phyloP scores from a whole-genome alignment of 176 grass and related monocot genomes.

The Typha latifolia region DNA sequence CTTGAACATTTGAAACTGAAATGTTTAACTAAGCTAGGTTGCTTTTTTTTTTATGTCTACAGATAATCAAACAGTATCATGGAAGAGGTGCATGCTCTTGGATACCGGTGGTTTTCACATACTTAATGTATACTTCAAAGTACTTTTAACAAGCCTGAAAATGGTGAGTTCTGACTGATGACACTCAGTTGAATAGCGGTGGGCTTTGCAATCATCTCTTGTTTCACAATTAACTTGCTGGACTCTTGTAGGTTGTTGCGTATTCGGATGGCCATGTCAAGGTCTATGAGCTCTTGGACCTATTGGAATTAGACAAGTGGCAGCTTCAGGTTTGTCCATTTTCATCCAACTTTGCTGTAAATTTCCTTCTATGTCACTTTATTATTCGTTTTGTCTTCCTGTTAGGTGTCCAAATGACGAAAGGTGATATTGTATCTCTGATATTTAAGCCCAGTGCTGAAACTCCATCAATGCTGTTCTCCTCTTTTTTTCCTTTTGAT shows the following conservation, averaged over 20 bases:
- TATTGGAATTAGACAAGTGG: slow-evolving; percentile 89
- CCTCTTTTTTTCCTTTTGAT: too few species aligned
- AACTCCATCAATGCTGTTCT: too few species aligned
- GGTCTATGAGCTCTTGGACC: slow-evolving; percentile 70
- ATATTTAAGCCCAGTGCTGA: too few species aligned
- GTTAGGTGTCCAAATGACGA: background rate
- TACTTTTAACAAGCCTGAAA: slow-evolving; percentile 55
- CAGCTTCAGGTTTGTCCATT: slow-evolving; percentile 82
- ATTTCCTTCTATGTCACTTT: background rate
- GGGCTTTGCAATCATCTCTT: background rate
- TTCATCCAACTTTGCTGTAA: slow-evolving; percentile 8
- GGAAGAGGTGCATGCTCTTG: slow-evolving; percentile 69
- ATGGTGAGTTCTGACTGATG: slow-evolving; percentile 43
- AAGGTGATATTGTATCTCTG: too few species aligned
- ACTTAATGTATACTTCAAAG: slow-evolving; percentile 66
- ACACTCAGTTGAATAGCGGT: background rate
- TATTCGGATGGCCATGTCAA: slow-evolving; percentile 95
- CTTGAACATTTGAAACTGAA: background rate
- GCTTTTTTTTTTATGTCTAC: background rate
- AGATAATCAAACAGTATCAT: slow-evolving; percentile 68
- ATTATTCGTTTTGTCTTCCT: background rate
- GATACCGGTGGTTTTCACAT: slow-evolving; percentile 45
- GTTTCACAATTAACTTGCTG: slow-evolving; percentile 19
- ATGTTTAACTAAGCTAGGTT: background rate
- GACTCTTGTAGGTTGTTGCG: slow-evolving; percentile 53